Conservation (phyloP, 768 basidiomycete species). For the Calocera cornea region DNA sequence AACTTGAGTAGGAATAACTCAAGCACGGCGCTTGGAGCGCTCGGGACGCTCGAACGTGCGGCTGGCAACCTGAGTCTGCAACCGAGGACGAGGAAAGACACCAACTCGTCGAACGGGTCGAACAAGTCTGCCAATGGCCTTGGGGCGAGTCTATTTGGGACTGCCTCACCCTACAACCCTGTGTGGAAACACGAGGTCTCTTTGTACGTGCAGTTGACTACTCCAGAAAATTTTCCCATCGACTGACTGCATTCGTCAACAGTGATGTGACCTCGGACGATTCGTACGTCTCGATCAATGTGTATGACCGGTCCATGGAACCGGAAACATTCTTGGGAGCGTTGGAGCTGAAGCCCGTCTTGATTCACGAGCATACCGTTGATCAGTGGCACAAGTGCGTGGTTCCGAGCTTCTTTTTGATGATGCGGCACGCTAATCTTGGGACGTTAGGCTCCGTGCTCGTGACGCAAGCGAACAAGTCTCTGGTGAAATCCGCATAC, state of each 20-base stretch:
- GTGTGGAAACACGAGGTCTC: constrained; percentile 99
- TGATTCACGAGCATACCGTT: constrained; percentile 85
- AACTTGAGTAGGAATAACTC: constrained; percentile 43
- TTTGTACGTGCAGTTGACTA: constrained; percentile 53
- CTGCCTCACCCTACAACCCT: constrained; percentile 53
- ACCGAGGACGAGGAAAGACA: neutral
- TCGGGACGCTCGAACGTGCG: constrained; percentile 32
- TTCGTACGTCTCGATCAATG: constrained; percentile 70
- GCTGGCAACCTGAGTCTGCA: constrained; percentile 3
- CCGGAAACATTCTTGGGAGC: constrained; percentile 85
- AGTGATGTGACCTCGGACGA: constrained; percentile 90
- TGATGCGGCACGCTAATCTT: constrained; percentile 7
- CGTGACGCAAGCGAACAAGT: constrained; percentile 62
- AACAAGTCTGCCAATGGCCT: neutral
- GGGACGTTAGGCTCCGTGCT: constrained; percentile 44
- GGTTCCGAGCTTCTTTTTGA: constrained; percentile 13
- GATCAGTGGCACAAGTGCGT: constrained; percentile 96
- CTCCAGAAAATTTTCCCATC: constrained; percentile 11
- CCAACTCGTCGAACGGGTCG: neutral
- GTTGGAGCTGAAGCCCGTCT: constrained; percentile 77
- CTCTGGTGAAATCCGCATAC: constrained; percentile 86
- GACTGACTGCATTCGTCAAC: constrained; percentile 13
- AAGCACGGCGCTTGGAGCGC: constrained; percentile 50
- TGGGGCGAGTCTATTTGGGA: constrained; percentile 13
- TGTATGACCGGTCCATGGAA: constrained; percentile 70